Evolutionary conservation across 805 yeast genomes (phyloP), one percentile per base, ranked within the genome.

Genomic region (Saturnispora saitoi): DNA sequence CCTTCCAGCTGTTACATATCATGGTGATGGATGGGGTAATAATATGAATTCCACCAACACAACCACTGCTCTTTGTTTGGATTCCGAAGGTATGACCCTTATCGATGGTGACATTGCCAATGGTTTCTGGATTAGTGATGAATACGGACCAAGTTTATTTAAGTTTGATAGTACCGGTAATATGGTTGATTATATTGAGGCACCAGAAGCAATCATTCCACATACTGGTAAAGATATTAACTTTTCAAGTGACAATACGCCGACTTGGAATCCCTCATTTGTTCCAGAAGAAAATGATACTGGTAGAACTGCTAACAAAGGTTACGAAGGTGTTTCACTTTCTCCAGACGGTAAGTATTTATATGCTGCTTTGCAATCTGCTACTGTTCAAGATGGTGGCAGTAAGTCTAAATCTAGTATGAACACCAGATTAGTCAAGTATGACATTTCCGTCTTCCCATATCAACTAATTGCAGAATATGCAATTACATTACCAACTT

Each of bases 41-140:
- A 51, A 47, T 12, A 42, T 55, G 22, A 50, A 57, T 43, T 52
- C 60, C 7, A 37, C 49, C 6, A 24, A 43, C 1, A 51, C 57
- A 9, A 57, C 63, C 5, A 60, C 65, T 8, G 49, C 58, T n/a
- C 58, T 63, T 6, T 61, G 65, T 32, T 48, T 64, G 29, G 68
- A 64, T 48, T 54, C 67, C 6, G 67, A 64, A 50, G 56, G 62
- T 17, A 34, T 64, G 26, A 52, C 58, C 30, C 51, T 64, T 8
- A 50, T 64, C 45, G 53, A 53, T 26, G 67, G 66, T 42, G 61
- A 59, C 40, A 57, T 63, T 37, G 36, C 47, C 29, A 61, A 63
- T 38, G 68, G 68, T 2, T 64, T 64, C 50, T 62, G 67, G 67
- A 57, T 64, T 42, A 49, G 62, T 40, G 68, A 64, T 50, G 68